phyloP scores from a whole-genome alignment of 306 rosid species.

The Elaeagnus macrophylla region DNA sequence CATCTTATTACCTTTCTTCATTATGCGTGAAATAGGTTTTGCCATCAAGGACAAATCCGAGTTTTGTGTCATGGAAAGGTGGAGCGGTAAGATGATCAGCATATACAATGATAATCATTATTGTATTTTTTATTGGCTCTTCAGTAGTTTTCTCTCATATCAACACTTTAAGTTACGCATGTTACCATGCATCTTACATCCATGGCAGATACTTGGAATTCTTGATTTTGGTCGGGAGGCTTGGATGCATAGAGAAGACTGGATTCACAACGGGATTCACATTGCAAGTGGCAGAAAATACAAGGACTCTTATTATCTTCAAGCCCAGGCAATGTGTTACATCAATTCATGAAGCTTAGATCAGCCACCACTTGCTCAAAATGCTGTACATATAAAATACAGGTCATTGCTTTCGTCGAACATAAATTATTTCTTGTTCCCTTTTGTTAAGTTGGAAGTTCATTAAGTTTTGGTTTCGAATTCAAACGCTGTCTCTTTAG shows the following conservation, averaged over 20 bases:
- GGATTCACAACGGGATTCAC: constrained; percentile 70
- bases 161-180: background rate
- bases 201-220: constrained; percentile 68
- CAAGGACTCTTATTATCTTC: constrained; percentile 85
- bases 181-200: background rate
- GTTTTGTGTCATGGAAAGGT: constrained; percentile 77
- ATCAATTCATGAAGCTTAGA: constrained; percentile 47
- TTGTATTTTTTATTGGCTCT: constrained; percentile 11
- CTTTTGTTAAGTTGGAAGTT: no score
- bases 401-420: no score
- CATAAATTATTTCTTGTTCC: no score
- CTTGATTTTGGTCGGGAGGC: constrained; percentile 85
- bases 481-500: no score
- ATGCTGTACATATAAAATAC: background rate
- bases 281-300: constrained; percentile 66
- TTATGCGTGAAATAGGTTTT: constrained; percentile 46
- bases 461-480: no score
- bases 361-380: constrained; percentile 3
- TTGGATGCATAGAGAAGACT: constrained; percentile 77
- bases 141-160: constrained; percentile 2
- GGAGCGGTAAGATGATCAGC: constrained; percentile 71
- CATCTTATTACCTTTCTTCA: constrained; percentile 8
- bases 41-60: constrained; percentile 76
- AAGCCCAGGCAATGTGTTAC: constrained; percentile 94
- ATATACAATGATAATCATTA: background rate